Base-by-base conservation (phyloP, 2,329 filamentous ascomycete genomes). In the Stagonosporopsis tanaceti region DNA sequence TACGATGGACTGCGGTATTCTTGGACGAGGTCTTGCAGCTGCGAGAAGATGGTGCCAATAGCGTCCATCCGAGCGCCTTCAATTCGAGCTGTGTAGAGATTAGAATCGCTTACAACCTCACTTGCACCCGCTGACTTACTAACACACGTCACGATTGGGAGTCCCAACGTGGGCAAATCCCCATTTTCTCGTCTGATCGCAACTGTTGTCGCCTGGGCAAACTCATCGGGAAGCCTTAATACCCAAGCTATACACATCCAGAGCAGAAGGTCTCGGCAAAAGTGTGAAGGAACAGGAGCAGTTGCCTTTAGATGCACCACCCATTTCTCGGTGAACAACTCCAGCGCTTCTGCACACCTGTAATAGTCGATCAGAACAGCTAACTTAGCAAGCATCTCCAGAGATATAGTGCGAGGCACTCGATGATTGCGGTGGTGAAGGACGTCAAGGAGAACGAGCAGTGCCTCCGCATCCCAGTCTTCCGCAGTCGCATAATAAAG, bases 351-450 rank as follows among this genome's bases (percentile, higher is more conserved):
- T 7, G 70, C 61, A 57, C 79, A 79, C 47, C 74, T 69, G 59
- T 80, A 80, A 27, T 76, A 77, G 54, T 82, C 77, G 5, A 80
- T 74, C 15, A 83, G 68, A 2, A 78, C 69, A 4, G 79, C 79
- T 5, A 84, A 68, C 52, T 80, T 77, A 5, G 76, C 76, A 6
- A 85, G 71, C 8, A 72, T 68, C n/a, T 81, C 76, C 3, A 83
- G 62, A 20, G 65, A 65, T 0, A 83, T 60, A 0, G 53, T 47
- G 25, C 66, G 64, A 0, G 80, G 80, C 5, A 84, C 73, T 39
- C 77, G 72, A n/a, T 70, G 60, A 14, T 72, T 75, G 3, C 75
- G 75, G 46, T 77, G 72, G 65, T 84, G 82, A 9, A 84, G 67
- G n/a, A 80, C 77, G 55, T 81, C 76, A 45, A 83, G 66, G 1